Base-by-base conservation (phyloP, 1,139 yeast genomes). In the Kurtzmaniella quercitrusa region DNA sequence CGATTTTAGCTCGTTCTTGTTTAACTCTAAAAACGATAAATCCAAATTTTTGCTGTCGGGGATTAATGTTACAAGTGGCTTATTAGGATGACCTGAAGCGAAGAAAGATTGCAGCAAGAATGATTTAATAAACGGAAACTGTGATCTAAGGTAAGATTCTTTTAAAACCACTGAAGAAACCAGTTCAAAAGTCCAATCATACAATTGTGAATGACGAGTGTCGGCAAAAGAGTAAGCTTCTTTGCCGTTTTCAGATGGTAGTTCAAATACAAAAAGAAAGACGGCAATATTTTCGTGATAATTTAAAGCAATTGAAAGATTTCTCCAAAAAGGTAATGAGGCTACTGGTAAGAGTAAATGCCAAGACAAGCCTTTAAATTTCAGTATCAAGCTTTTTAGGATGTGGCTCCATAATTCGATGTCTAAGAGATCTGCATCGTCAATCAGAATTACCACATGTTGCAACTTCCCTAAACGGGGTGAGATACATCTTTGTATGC, bases 211-310 rank as follows among this genome's bases (percentile, higher is more conserved):
- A 4, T 5, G 12, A 26, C 12, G 36, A n/a, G 15, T 7, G 5
- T 40, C 17, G n/a, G 28, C 8, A 30, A 18, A 14, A 30, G 34
- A 30, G 4, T 12, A 14, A 5, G 18, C 5, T 14, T 30, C 18
- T 5, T 14, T 7, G 9, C 12, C 30, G 30, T 26, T 26, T 26
- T 26, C 30, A 26, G 30, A 11, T 9, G 30, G 30, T 26, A 32
- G 7, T 9, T 33, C 36, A 34, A 23, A 23, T 3, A 42, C 19
- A 14, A 33, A 42, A 5, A 42, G 32, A 0, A 85, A 80, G 3
- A 82, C 74, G 1, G 78, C 71, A 14, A 83, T 60, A 20, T 76
- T 71, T 2, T 61, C 51, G 37, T 80, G 69, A 50, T 80, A 79
- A n/a, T 20, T 12, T 18, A 42, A 32, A 5, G 8, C 8, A 5